phyloP scores from a whole-genome alignment of 1,284 basidiomycete species.

The Phellopilus nigrolimitatus region DNA sequence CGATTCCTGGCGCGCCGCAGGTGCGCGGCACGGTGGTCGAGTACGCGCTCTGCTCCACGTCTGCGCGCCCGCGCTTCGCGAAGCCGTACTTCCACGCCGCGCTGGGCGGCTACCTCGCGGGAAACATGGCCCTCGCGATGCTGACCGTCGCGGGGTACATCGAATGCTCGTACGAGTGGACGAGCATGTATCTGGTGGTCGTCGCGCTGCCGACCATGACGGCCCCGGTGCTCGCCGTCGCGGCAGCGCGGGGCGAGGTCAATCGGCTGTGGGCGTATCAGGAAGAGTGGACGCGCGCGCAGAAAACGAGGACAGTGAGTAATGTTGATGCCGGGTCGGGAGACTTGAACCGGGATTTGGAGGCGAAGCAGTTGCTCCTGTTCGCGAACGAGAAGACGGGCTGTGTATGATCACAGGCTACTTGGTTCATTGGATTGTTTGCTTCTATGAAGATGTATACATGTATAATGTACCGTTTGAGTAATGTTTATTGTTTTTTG shows the following conservation, averaged over 20 bases:
- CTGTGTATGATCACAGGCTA: no score
- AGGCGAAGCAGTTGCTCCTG: no score
- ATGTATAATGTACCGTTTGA: no score
- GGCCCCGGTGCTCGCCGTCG: not conserved
- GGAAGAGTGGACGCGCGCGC: not conserved
- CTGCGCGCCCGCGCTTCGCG: not conserved
- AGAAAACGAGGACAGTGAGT: no score
- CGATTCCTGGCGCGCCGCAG: not conserved
- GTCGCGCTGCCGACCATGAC: not conserved
- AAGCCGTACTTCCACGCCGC: constrained; percentile 11
- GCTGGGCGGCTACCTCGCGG: not conserved
- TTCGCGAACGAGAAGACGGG: no score
- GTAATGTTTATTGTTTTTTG: no score
- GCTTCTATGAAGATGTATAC: no score
- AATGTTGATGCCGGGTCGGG: no score
- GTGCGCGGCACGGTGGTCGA: not conserved
- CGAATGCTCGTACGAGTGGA: not conserved
- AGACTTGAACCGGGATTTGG: no score
- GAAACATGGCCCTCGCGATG: not conserved
- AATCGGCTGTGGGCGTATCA: constrained; percentile 6
- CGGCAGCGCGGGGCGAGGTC: constrained; percentile 2
- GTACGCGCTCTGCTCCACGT: not conserved
- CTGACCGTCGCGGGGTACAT: not conserved
- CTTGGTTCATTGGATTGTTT: no score
- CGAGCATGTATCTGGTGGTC: constrained; percentile 3